Evolutionary conservation across 2,329 filamentous ascomycete species (phyloP).

Genomic region (Neocatenulostroma microsporum): DNA sequence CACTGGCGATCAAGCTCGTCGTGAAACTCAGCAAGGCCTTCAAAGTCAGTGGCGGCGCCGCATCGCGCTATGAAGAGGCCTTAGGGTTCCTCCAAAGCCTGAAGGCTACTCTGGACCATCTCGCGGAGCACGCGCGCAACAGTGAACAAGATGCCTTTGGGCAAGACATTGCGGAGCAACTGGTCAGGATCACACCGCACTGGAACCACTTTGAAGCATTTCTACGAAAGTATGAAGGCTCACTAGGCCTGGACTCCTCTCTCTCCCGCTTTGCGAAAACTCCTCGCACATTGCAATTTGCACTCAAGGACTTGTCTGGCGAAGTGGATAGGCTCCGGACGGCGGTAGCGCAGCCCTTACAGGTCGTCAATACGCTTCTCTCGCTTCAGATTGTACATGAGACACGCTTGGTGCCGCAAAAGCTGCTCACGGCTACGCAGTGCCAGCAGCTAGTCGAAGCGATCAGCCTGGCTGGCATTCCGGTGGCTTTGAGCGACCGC

Average conservation of each 20-base stretch:
- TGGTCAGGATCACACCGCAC: neutral
- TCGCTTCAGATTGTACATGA: neutral
- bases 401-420: neutral
- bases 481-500: neutral
- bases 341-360: neutral
- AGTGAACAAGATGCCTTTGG: neutral
- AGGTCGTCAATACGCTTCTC: slow-evolving; percentile 1
- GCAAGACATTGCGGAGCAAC: neutral
- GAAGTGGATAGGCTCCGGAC: neutral
- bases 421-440: neutral
- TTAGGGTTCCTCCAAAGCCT: neutral
- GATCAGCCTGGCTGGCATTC: too few species aligned
- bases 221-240: neutral
- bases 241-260: neutral
- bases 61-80: neutral
- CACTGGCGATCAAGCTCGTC: neutral
- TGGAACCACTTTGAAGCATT: neutral
- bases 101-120: neutral
- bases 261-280: neutral
- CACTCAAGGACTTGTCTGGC: slow-evolving; percentile 1
- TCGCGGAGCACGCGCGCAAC: too few species aligned
- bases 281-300: neutral
- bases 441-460: neutral
- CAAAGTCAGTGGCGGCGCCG: neutral
- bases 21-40: slow-evolving; percentile 1